Conservation (phyloP, 352 stramenopile genomes). For the Pelagophyceae sp. region DNA sequence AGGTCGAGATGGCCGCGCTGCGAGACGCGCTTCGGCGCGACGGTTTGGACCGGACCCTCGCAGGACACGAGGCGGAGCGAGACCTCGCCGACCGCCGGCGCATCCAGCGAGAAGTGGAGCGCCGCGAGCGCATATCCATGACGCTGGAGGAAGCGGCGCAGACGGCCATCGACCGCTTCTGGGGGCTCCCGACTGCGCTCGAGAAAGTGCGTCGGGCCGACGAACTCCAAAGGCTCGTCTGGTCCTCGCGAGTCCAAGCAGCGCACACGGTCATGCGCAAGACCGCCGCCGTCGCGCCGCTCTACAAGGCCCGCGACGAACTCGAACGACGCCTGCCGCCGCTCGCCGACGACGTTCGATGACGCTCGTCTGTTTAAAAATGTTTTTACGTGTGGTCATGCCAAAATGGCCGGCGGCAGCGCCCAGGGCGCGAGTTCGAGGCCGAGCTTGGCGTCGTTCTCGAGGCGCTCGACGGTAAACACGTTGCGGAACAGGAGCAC, state of each 20-base stretch:
- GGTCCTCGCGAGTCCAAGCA: background rate
- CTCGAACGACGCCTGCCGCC: background rate
- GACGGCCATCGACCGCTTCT: background rate
- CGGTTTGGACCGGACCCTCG: background rate
- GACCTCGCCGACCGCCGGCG: background rate
- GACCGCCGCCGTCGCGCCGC: background rate
- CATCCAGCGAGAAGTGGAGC: background rate
- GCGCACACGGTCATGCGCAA: background rate
- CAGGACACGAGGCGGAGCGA: background rate
- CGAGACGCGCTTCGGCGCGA: background rate
- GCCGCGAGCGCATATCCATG: background rate
- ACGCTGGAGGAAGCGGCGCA: background rate
- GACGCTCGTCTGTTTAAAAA: too few relatives aligned
- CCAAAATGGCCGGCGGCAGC: constrained; percentile 25
- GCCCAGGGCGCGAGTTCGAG: constrained; percentile 39
- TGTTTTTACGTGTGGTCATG: too few relatives aligned
- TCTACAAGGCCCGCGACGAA: background rate
- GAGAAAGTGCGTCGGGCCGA: background rate
- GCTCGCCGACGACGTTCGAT: background rate
- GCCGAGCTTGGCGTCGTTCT: constrained; percentile 29
- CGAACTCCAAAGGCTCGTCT: background rate
- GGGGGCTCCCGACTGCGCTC: background rate
- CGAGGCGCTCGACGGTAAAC: constrained; percentile 38
- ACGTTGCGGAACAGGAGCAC: constrained; percentile 42
- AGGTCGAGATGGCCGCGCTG: background rate